Evolutionary conservation across 495 filamentous ascomycete species (phyloP), one percentile per base, ranked within the genome.

Genomic region (Glarea lozoyensis): DNA sequence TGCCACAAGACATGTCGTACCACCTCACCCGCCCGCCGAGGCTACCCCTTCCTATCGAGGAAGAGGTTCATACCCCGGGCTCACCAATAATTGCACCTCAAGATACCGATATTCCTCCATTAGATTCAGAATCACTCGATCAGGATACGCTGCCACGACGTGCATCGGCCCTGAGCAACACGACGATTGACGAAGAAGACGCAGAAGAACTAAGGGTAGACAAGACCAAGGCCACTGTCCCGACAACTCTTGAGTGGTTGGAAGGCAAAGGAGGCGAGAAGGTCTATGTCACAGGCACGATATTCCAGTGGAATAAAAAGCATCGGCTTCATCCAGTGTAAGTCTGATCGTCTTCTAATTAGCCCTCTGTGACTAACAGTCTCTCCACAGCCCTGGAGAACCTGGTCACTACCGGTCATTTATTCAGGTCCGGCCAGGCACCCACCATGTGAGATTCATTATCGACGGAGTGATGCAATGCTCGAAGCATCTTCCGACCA

Each of bases 211-310:
- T 90, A 49, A 70, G 78, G 25, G 72, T 80, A 23, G 78, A 82
- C 48, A 74, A 75, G 56, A 70, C 68, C 15, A 67, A 65, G 40
- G 72, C 73, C 2, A 80, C 76, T 13, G 82, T 97, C 29, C 86
- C 88, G 6, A 94, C 86, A 10, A 58, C 72, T 23, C 75, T 98
- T 27, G 81, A 87, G 62, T 98, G 90, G 92, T 72, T 68, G 38
- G 72, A 79, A 19, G 75, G 74, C 25, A 35, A 35, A 15, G 32
- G 32, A 84, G 83, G 23, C 37, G 45, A 93, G 42, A 92, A 86
- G 65, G 79, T 97, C 43, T 97, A 93, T 60, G 86, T 98, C 27
- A 97, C 93, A 1, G 92, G 92, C 48, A 97, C 93, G 15, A 95
- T 96, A 56, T 89, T 89, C 43, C 80, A 85, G 54, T 98, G 92